A percentile compares a stretch with the other conserved stretches of the same genome.
phyloP scores from a whole-genome alignment of 148 eudicot species.

The Vaccinium darrowii region DNA sequence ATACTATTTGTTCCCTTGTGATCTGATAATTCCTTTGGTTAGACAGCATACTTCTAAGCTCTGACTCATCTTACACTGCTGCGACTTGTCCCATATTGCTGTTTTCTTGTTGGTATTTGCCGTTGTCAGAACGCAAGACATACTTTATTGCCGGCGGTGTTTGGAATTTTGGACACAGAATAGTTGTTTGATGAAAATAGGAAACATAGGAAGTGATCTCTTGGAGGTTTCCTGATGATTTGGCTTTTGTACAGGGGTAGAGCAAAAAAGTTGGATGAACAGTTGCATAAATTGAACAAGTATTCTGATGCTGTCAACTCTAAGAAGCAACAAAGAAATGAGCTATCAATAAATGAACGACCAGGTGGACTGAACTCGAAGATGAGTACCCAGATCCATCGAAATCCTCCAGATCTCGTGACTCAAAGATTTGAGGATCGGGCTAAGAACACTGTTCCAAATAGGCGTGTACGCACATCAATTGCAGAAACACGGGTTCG shows the following conservation, averaged over 20 bases:
- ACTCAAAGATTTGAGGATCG: constrained; percentile 65
- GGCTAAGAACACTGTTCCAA: constrained; percentile 56
- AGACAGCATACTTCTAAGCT: constrained; percentile 6
- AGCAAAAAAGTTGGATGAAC: constrained; percentile 62
- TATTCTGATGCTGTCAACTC: constrained; percentile 44
- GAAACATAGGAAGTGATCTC: constrained; percentile 1
- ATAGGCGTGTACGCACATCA: constrained; percentile 85
- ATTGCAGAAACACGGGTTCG: constrained; percentile 81
- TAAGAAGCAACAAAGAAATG: constrained; percentile 58
- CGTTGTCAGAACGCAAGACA: neutral
- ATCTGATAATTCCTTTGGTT: neutral
- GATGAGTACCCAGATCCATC: constrained; percentile 63
- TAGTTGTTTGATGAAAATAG: constrained; percentile 5
- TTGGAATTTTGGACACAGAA: neutral
- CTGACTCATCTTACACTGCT: neutral
- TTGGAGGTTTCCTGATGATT: constrained; percentile 6
- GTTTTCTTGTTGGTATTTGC: neutral
- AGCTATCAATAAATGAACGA: constrained; percentile 48
- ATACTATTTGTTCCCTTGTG: neutral
- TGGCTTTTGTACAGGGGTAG: constrained; percentile 51
- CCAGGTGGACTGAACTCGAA: constrained; percentile 60
- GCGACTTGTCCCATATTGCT: neutral
- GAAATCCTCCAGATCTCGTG: constrained; percentile 54
- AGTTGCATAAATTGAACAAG: constrained; percentile 56
- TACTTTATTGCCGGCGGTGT: neutral